Base-by-base conservation (phyloP, 495 filamentous ascomycete species). In the Lasiosphaeria hispida region DNA sequence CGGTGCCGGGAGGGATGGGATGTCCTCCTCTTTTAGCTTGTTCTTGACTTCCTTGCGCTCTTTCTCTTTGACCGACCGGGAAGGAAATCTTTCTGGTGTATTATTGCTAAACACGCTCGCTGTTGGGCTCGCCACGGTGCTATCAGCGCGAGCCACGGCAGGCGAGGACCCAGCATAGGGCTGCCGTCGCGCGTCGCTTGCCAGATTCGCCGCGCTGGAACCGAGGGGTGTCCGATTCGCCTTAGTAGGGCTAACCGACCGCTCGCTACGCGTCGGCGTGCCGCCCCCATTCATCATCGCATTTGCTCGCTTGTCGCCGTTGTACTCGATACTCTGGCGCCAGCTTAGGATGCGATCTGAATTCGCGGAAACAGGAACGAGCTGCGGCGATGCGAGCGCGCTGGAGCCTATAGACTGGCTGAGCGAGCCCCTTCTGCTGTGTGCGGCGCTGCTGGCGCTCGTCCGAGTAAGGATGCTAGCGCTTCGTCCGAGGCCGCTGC, bases 301-400 rank as follows among this genome's bases (percentile, higher is more conserved):
- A 18, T 67, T 63, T 9, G 70, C 75, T 8, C 69, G 59, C 13
- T 66, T 71, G 57, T 69, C 66, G 36, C 66, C 60, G 1, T 69
- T 63, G 15, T 72, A 58, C 40, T 79, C 83, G 54, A 92, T 80
- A 35, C 86, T 90, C 64, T 93, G 90, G 11, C 93, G 87, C 93
- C 93, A 97, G 51, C 85, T 89, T 38, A 96, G 80, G 55, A 97
- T 96, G n/a, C 90, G 82, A 59, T 97, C 93, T 7, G 87, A 85
- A 4, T 83, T 86, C 3, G 23, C 47, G 6, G 45, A 54, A 4
- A 48, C 43, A 0, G 56, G 37, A 79, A 60, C 83, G 0, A 83
- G 62, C 71, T 84, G 63, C 44, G 61, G 73, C 53, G 81, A 63
- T 30, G 65, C 64, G 38, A 60, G 56, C 40, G 30, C 53, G 35